Base-by-base conservation (phyloP, 2,329 filamentous ascomycete genomes). In the Cercospora brassicicola region DNA sequence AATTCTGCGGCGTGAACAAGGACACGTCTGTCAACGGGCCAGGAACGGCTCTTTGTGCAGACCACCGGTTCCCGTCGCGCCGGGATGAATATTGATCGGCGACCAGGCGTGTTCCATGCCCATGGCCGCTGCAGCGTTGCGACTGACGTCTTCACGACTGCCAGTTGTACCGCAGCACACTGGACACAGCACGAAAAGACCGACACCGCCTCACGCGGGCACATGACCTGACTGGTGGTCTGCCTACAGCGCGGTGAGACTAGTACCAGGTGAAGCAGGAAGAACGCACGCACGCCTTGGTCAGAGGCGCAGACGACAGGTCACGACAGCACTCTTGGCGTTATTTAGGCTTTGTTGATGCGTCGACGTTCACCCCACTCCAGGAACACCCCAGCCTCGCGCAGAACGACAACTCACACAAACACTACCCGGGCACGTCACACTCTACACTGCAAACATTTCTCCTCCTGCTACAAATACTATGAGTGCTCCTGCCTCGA, bases 281-380 rank as follows among this genome's bases (percentile, higher is more conserved):
- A 23, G 26, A 61, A 11, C 11, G 18, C 13, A 62, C 18, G 59
- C 59, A 62, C 26, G 42, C 23, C 39, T 4, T n/a, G 59, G 33
- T 61, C n/a, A 39, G 61, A 55, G 61, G 61, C 45, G 61, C 61
- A 55, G 31, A 39, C 45, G 61, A 62, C 42, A 53, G 59, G 59
- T 26, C 42, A 36, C 2, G 5, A n/a, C 15, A 20, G 23, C 23
- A 20, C 30, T 56, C 48, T 64, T 64, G 62, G 62, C 62, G 30
- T 31, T 6, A 31, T 33, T 62, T 56, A 26, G 45, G 48, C 48
- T 64, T 64, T 42, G 45, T 55, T 36, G 45, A 56, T 31, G 61
- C 45, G 53, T 63, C 45, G 61, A 63, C 26, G 6, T 62, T 13
- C 60, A 53, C 39, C 53, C 53, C 53, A 57, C 53, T 57, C 53